Evolutionary conservation across 2,329 filamentous ascomycete species (phyloP), one percentile per base, ranked within the genome.

Genomic region (Myriosclerotinia curreyana): DNA sequence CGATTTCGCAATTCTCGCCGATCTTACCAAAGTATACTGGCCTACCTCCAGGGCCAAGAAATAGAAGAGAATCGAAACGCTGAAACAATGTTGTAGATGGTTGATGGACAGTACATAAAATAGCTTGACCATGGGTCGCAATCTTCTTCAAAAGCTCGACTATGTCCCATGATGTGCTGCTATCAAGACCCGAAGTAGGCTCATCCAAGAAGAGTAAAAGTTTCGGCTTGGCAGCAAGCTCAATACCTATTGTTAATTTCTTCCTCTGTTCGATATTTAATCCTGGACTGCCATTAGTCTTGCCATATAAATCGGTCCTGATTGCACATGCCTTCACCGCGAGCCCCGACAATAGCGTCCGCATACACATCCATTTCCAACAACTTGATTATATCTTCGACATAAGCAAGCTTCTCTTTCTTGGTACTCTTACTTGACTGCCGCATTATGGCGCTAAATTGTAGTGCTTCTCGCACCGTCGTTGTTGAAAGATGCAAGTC

Each of bases 41-140:
- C 72, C 81, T 83, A 59, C 91, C 91, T 64, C 90, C 90, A 73
- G 84, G 86, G 40, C 87, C 86, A 22, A 94, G 79, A 79, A 95
- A 90, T 38, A 94, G 81, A 9, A 95, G 83, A 65, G 89, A 84
- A 71, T 94, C 90, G 75, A 95, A 97, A 59, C 90, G 88, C 76
- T 96, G 91, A 81, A 97, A 96, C 63, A 97, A 82, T 83, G 96
- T 92, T 40, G 92, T 92, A 9, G 91, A 96, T 14, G 93, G 93
- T 77, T 97, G 93, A 75, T 97, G 93, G 65, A 97, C 96, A 8
- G 93, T 96, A 79, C 92, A 96, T 15, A 97, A 85, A 76, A 97
- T 90, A 56, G 93, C 92, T 75, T 95, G 91, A 17, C 93, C 93
- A 68, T 86, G 89, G 76, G 93, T 90, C 71, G 91, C 91, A 52